phyloP scores from a whole-genome alignment of 805 yeast genomes.

The Candida koratica region DNA sequence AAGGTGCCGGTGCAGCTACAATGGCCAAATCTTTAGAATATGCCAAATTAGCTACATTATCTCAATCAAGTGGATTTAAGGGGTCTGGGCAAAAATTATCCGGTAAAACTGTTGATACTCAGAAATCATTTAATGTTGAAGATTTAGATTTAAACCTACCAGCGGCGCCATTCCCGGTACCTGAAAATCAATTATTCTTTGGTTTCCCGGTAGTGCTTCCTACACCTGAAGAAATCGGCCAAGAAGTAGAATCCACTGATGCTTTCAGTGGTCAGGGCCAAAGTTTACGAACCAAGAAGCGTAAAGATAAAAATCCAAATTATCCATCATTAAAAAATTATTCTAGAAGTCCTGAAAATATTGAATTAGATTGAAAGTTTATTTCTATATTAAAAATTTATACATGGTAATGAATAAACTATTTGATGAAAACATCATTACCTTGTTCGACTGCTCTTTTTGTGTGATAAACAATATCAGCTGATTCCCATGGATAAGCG shows the following conservation, averaged over 20 bases:
- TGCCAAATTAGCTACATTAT: slow-evolving; percentile 47
- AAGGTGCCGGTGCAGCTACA: slow-evolving; percentile 51
- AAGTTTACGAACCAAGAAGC: slow-evolving; percentile 64
- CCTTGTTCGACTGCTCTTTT: slow-evolving; percentile 71
- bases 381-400: neutral
- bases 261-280: slow-evolving; percentile 69
- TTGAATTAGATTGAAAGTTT: slow-evolving; percentile 59
- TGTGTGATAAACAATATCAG: slow-evolving; percentile 71
- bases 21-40: slow-evolving; percentile 77
- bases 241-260: slow-evolving; percentile 27
- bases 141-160: slow-evolving; percentile 53
- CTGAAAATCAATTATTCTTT: slow-evolving; percentile 85
- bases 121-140: slow-evolving; percentile 32
- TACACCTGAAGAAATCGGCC: slow-evolving; percentile 25
- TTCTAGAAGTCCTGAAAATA: slow-evolving; percentile 70
- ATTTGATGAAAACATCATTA: slow-evolving; percentile 52
- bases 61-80: slow-evolving; percentile 32
- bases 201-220: slow-evolving; percentile 77
- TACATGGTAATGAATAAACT: slow-evolving; percentile 33
- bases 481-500: slow-evolving; percentile 84
- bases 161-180: slow-evolving; percentile 69
- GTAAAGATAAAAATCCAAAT: slow-evolving; percentile 52
- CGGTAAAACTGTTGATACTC: slow-evolving; percentile 44
- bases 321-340: slow-evolving; percentile 59
- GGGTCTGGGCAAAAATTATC: slow-evolving; percentile 73